These are phyloP conservation scores for Hymenoscyphus fructigenus DNA, from an alignment of 2,329 filamentous ascomycete species.

Conservation along the genomic window DNA sequence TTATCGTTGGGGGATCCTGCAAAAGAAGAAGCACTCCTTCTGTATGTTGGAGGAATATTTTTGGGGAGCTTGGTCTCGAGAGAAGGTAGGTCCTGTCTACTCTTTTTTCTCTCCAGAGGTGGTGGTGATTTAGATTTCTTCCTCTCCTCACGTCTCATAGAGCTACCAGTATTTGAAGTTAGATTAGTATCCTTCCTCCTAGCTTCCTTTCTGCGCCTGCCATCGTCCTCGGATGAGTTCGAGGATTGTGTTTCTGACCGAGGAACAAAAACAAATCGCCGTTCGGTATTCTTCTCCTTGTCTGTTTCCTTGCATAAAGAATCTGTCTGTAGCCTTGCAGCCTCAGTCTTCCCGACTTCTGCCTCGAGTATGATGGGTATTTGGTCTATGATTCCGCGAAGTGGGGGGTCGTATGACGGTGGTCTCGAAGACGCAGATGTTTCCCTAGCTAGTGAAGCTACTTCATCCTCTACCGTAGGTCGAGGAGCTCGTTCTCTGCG, in stretches of 20 bases:
- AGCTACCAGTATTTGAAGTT: not conserved
- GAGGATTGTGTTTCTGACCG: constrained; percentile 26
- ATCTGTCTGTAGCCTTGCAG: constrained; percentile 29
- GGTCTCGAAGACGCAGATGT: constrained; percentile 30
- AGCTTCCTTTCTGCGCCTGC: constrained; percentile 13
- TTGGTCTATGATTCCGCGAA: constrained; percentile 67
- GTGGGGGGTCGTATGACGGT: constrained; percentile 52
- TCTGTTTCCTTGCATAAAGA: constrained; percentile 22
- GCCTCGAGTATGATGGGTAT: constrained; percentile 65
- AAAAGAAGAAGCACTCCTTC: constrained; percentile 34
- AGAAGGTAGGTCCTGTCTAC: constrained; percentile 35
- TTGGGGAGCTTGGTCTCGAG: constrained; percentile 35
- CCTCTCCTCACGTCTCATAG: constrained; percentile 11
- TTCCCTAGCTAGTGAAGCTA: constrained; percentile 61
- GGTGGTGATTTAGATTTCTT: constrained; percentile 14
- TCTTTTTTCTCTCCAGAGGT: constrained; percentile 26
- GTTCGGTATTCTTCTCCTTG: constrained; percentile 44
- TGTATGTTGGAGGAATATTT: constrained; percentile 34
- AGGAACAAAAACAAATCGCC: constrained; percentile 61
- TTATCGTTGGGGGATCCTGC: constrained; percentile 21
- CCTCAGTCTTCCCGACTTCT: constrained; percentile 37
- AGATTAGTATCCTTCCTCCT: constrained; percentile 7
- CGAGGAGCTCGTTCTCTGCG: constrained; percentile 35
- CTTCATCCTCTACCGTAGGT: constrained; percentile 70
- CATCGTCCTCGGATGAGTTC: constrained; percentile 26